Evolutionary conservation across 2,329 filamentous ascomycete genomes (phyloP).

Genomic region (Monilinia aucupariae): DNA sequence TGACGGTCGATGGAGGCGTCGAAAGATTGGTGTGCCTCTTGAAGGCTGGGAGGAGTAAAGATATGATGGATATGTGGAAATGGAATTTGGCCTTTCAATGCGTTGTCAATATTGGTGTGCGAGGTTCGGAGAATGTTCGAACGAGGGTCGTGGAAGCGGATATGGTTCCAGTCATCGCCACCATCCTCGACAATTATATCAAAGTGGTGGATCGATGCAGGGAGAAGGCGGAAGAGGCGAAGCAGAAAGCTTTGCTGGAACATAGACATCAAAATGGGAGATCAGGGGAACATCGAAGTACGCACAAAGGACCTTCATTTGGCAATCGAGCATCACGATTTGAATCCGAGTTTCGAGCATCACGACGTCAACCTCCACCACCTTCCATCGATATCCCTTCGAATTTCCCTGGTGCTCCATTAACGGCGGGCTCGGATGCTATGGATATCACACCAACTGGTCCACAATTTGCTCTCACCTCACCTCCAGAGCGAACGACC

Average conservation of each 20-base stretch:
- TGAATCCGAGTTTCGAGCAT: constrained; percentile 55
- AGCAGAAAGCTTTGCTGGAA: constrained; percentile 50
- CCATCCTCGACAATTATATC: constrained; percentile 97
- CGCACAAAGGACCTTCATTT: constrained; percentile 41
- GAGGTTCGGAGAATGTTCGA: constrained; percentile 88
- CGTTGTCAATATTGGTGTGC: constrained; percentile 96
- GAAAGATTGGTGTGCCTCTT: constrained; percentile 95
- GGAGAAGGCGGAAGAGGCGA: constrained; percentile 78
- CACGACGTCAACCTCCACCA: constrained; percentile 74
- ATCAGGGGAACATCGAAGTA: constrained; percentile 30
- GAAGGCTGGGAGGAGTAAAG: constrained; percentile 93
- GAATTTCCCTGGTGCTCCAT: constrained; percentile 45
- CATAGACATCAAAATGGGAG: constrained; percentile 34
- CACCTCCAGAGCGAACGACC: constrained; percentile 64
- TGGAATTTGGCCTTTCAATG: constrained; percentile 99
- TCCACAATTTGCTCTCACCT: constrained; percentile 59
- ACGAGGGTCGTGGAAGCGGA: constrained; percentile 96
- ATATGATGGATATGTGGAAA: constrained; percentile 99
- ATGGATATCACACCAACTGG: constrained; percentile 58
- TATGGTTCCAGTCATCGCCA: constrained; percentile 98
- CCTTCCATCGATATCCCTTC: constrained; percentile 75
- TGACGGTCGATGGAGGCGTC: constrained; percentile 97
- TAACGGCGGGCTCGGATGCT: constrained; percentile 42
- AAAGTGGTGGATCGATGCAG: constrained; percentile 90
- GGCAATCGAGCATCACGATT: constrained; percentile 48